Percentiles rank a stretch among this genome's conserved stretches.
Evolutionary conservation across 352 stramenopile species (phyloP).

Genomic region (Globisporangium canariense): DNA sequence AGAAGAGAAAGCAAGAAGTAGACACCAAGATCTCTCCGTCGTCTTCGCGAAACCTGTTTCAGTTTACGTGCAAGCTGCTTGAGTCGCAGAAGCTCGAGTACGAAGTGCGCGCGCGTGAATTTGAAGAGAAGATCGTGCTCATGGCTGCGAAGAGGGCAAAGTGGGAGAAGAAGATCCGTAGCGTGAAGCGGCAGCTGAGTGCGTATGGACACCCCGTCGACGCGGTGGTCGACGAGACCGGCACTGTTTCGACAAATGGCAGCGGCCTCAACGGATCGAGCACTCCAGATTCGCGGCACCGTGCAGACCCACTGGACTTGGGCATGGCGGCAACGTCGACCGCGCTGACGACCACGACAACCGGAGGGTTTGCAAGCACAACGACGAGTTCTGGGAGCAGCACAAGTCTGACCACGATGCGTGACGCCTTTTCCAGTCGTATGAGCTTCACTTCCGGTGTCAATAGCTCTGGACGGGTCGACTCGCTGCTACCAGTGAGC

Average conservation of each 20-base stretch:
- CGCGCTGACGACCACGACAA: background rate
- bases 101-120: slow-evolving; percentile 37
- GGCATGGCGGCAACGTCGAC: background rate
- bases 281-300: background rate
- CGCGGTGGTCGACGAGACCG: background rate
- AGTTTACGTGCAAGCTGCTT: slow-evolving; percentile 37
- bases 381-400: slow-evolving; percentile 23
- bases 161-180: slow-evolving; percentile 39
- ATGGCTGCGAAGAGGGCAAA: slow-evolving; percentile 29
- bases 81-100: slow-evolving; percentile 36
- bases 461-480: slow-evolving; percentile 1
- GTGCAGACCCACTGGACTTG: background rate
- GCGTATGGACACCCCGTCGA: slow-evolving; percentile 7
- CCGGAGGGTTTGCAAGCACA: background rate
- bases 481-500: slow-evolving; percentile 23
- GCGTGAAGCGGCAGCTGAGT: slow-evolving; percentile 17
- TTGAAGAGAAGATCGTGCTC: slow-evolving; percentile 36
- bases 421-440: slow-evolving; percentile 12
- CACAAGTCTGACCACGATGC: slow-evolving; percentile 25
- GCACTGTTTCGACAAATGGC: background rate
- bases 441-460: background rate
- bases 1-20: background rate
- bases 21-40: slow-evolving; percentile 17
- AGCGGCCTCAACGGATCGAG: background rate
- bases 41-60: slow-evolving; percentile 39